These are phyloP conservation scores for Wickerhamomyces strasburgensis DNA, from an alignment of 805 yeast genomes.

Conservation along the genomic window DNA sequence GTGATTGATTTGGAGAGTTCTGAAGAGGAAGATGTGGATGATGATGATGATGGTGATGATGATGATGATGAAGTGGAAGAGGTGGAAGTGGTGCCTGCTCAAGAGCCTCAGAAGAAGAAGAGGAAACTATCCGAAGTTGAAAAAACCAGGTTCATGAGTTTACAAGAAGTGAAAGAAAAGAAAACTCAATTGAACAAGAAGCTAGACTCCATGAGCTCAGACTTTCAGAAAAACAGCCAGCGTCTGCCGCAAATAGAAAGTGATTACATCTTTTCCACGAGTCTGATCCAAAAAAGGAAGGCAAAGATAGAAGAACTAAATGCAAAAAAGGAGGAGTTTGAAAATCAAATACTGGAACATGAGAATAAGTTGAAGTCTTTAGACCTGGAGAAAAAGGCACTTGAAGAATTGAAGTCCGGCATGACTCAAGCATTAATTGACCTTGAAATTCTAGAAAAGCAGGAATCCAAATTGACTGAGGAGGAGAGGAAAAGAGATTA, in stretches of 20 bases:
- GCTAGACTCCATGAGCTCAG: too few relatives aligned
- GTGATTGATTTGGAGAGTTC: conserved; percentile 22
- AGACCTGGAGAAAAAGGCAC: not conserved
- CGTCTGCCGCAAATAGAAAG: too few relatives aligned
- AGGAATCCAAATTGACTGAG: conserved; percentile 9
- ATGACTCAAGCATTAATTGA: not conserved
- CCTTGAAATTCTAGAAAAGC: not conserved
- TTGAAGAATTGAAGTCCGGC: not conserved
- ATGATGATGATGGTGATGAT: conserved; percentile 5
- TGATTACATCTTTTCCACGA: too few relatives aligned
- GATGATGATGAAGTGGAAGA: conserved; percentile 1
- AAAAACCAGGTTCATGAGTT: too few relatives aligned
- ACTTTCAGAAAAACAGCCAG: too few relatives aligned
- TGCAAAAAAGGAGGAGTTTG: not conserved
- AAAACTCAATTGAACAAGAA: too few relatives aligned
- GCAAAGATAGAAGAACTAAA: not conserved
- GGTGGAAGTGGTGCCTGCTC: not conserved
- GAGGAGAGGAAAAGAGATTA: conserved; percentile 6
- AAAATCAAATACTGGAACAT: not conserved
- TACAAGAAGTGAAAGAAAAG: too few relatives aligned
- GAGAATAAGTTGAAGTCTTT: not conserved
- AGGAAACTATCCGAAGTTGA: too few relatives aligned
- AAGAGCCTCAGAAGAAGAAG: not conserved
- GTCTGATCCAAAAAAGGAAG: not conserved
- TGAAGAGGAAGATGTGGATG: conserved; percentile 14